phyloP scores from a whole-genome alignment of 2,329 filamentous ascomycete species.

The Fusarium paranaense region DNA sequence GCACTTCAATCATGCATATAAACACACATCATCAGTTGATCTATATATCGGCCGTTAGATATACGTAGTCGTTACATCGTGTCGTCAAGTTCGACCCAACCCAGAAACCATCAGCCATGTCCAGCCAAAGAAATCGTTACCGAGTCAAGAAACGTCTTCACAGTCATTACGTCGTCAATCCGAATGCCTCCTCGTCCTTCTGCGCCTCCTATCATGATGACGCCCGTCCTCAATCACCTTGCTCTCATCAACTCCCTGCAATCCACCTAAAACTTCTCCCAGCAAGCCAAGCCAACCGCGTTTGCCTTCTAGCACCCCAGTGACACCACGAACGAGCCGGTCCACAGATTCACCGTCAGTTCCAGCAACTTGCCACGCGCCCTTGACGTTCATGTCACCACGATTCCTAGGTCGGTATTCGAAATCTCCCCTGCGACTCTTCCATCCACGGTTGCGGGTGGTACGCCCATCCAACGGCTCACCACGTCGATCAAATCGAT shows the following conservation, averaged over 20 bases:
- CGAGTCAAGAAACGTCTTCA: conserved; percentile 16
- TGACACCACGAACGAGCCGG: conserved; percentile 42
- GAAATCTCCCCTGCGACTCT: conserved; percentile 57
- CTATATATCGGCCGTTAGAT: conserved; percentile 44
- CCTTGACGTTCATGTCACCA: conserved; percentile 52
- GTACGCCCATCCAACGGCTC: conserved; percentile 50
- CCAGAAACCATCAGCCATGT: conserved; percentile 21
- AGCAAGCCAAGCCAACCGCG: conserved; percentile 48
- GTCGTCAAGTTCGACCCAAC: conserved; percentile 32
- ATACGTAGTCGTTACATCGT: conserved; percentile 42
- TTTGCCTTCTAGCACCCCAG: conserved; percentile 46
- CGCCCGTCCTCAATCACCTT: conserved; percentile 29
- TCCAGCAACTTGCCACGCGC: conserved; percentile 59
- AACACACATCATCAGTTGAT: conserved; percentile 35
- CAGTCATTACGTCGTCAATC: conserved; percentile 42
- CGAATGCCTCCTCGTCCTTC: conserved; percentile 23
- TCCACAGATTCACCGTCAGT: conserved; percentile 58
- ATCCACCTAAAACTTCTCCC: conserved; percentile 46
- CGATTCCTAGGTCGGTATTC: conserved; percentile 49
- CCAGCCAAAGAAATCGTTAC: conserved; percentile 32
- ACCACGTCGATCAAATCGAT: conserved; percentile 60
- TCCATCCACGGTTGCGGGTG: conserved; percentile 42
- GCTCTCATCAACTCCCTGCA: conserved; percentile 20
- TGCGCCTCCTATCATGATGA: conserved; percentile 30
- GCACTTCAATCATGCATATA: background rate